Conservation (phyloP, 139 green algal species). For the Chlamydomonas sphaeroides region DNA sequence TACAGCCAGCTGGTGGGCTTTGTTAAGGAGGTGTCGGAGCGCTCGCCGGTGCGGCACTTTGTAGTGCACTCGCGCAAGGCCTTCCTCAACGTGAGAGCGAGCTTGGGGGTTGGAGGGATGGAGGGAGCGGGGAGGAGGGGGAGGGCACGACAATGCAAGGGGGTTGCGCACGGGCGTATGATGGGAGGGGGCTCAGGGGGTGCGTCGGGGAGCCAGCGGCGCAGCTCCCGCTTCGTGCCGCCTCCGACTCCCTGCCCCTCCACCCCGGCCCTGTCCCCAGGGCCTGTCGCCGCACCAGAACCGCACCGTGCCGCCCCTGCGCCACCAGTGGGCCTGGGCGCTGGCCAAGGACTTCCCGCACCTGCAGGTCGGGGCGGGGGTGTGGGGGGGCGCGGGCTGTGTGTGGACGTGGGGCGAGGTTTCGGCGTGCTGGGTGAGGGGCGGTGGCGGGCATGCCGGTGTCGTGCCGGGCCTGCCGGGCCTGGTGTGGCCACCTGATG, state of each 20-base stretch:
- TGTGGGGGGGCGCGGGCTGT: not conserved
- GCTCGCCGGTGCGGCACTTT: conserved; percentile 83
- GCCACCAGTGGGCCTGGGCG: conserved; percentile 86
- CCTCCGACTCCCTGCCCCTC: not conserved
- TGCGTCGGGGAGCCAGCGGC: no score
- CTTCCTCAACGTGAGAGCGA: conserved; percentile 73
- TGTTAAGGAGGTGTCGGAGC: conserved; percentile 71
- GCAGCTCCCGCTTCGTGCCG: not conserved
- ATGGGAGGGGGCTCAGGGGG: not conserved
- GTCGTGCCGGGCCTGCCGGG: no score
- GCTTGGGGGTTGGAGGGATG: not conserved
- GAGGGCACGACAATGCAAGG: not conserved
- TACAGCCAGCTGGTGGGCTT: conserved; percentile 82
- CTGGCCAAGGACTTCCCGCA: conserved; percentile 93
- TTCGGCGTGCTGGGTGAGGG: no score
- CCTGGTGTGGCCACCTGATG: no score
- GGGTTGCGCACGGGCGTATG: not conserved
- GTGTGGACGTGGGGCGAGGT: conserved; percentile 35
- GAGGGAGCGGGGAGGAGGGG: not conserved
- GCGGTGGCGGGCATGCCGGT: no score
- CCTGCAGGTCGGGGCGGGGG: conserved; percentile 76
- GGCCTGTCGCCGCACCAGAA: conserved; percentile 93
- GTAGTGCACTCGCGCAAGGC: conserved; percentile 95
- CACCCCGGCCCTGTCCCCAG: not conserved
- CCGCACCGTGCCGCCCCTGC: conserved; percentile 87